These are phyloP conservation scores for Mucor velutinosus DNA, from an alignment of 371 early-diverging fungal genomes.

Conservation along the genomic window DNA sequence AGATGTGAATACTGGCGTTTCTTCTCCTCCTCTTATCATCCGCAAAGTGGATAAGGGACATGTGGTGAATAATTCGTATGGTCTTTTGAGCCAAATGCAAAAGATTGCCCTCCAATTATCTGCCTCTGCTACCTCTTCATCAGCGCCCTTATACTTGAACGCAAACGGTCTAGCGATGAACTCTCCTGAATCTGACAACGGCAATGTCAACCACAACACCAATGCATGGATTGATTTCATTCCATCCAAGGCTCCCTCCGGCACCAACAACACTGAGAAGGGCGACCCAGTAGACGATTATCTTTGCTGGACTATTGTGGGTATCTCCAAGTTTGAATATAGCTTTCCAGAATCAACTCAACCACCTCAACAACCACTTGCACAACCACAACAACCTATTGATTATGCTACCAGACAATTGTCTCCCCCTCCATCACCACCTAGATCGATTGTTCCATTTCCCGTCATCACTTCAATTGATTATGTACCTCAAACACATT, in stretches of 20 bases:
- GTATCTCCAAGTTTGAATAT: slow-evolving; percentile 59
- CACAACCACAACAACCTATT: slow-evolving; percentile 20
- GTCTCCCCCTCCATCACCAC: slow-evolving; percentile 43
- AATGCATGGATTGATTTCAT: slow-evolving; percentile 42
- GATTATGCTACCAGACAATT: slow-evolving; percentile 3
- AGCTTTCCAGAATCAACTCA: slow-evolving; percentile 43
- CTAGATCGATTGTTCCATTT: slow-evolving; percentile 43
- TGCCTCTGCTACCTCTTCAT: slow-evolving; percentile 17
- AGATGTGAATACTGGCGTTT: slow-evolving; percentile 64
- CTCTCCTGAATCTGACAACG: slow-evolving; percentile 9
- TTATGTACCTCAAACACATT: slow-evolving; percentile 27
- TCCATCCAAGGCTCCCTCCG: slow-evolving; percentile 20
- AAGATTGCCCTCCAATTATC: slow-evolving; percentile 75
- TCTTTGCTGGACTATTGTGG: slow-evolving; percentile 87
- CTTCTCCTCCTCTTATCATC: slow-evolving; percentile 69
- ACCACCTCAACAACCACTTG: not conserved
- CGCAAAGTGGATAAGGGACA: slow-evolving; percentile 81
- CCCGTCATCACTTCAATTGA: slow-evolving; percentile 33
- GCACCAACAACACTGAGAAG: not conserved
- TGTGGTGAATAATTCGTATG: slow-evolving; percentile 62
- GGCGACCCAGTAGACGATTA: slow-evolving; percentile 65
- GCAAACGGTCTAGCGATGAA: slow-evolving; percentile 33
- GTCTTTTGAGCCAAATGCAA: slow-evolving; percentile 87
- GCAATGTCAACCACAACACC: slow-evolving; percentile 10
- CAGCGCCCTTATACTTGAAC: slow-evolving; percentile 41